phyloP scores from a whole-genome alignment of 169 alveolate genomes.

The Eimeria praecox region DNA sequence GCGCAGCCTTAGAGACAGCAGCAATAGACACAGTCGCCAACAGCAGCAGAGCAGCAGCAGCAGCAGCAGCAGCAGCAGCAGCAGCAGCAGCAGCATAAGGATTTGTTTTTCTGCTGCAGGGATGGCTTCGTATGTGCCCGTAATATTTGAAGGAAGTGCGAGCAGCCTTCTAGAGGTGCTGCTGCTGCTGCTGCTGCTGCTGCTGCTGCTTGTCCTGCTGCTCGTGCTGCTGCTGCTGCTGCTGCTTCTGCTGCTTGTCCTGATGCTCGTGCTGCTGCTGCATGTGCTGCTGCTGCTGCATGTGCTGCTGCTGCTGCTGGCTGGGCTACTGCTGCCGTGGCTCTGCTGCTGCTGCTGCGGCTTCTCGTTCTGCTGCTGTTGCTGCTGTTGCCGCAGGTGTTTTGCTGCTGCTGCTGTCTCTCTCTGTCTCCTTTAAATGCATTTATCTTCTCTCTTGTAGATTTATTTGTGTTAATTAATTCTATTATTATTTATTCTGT shows the following conservation, averaged over 20 bases:
- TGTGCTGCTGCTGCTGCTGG: background rate
- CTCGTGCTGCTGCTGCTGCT: background rate
- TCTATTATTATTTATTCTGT: background rate
- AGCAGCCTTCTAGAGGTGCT: slow-evolving; percentile 51
- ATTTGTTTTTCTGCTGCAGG: background rate
- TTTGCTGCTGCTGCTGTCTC: slow-evolving; percentile 2
- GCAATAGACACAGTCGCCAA: too few relatives aligned
- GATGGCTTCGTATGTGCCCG: background rate
- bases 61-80: background rate
- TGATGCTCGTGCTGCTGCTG: slow-evolving; percentile 19
- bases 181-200: background rate
- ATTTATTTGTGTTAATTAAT: background rate
- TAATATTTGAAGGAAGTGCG: background rate
- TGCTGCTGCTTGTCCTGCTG: background rate
- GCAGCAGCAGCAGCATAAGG: background rate
- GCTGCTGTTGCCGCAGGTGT: background rate
- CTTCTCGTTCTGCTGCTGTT: background rate
- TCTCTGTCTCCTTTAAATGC: background rate
- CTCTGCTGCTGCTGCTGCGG: too few relatives aligned
- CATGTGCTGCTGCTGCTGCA: slow-evolving; percentile 17
- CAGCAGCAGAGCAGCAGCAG: slow-evolving; percentile 4
- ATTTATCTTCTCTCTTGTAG: background rate
- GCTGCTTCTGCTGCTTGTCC: too few relatives aligned
- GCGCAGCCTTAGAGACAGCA: background rate
- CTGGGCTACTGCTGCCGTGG: background rate